phyloP scores from a whole-genome alignment of 2,329 filamentous ascomycete genomes.

The Decorospora gaudefroyi region DNA sequence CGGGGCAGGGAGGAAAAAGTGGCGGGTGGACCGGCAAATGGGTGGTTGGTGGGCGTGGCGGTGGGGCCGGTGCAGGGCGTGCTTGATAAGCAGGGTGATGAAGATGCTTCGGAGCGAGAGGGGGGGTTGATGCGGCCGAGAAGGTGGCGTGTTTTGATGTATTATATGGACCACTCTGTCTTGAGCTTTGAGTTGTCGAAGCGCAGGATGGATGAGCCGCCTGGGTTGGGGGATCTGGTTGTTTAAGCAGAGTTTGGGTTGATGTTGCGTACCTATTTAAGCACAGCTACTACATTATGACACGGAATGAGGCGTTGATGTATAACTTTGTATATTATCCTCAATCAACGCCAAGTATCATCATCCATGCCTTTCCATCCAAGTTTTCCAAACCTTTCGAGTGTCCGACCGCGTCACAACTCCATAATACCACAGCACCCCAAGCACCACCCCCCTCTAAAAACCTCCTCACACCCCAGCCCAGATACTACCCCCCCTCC shows the following conservation, averaged over 20 bases:
- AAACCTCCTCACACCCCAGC: too few species aligned
- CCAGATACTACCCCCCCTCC: too few species aligned
- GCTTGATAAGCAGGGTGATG: neutral
- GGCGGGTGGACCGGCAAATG: slow-evolving; percentile 6
- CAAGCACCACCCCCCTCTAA: too few species aligned
- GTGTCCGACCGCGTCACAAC: too few species aligned
- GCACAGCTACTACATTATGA: too few species aligned
- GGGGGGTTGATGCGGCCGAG: slow-evolving; percentile 18
- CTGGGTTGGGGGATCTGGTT: slow-evolving; percentile 29
- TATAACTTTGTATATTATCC: neutral
- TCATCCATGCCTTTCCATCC: too few species aligned
- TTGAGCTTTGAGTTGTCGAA: slow-evolving; percentile 68
- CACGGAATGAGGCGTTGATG: too few species aligned
- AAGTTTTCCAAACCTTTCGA: too few species aligned
- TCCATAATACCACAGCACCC: too few species aligned
- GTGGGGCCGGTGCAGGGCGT: slow-evolving; percentile 63
- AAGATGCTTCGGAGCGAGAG: neutral
- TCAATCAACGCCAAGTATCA: too few species aligned
- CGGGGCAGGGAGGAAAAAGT: slow-evolving; percentile 12
- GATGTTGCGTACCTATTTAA: neutral
- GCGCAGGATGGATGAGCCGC: slow-evolving; percentile 11
- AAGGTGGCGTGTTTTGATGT: slow-evolving; percentile 70
- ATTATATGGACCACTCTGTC: slow-evolving; percentile 71
- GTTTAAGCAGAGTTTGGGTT: slow-evolving; percentile 18
- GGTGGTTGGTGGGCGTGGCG: slow-evolving; percentile 68